phyloP scores from a whole-genome alignment of 2,329 filamentous ascomycete species.

The Colletotrichum abscissum region DNA sequence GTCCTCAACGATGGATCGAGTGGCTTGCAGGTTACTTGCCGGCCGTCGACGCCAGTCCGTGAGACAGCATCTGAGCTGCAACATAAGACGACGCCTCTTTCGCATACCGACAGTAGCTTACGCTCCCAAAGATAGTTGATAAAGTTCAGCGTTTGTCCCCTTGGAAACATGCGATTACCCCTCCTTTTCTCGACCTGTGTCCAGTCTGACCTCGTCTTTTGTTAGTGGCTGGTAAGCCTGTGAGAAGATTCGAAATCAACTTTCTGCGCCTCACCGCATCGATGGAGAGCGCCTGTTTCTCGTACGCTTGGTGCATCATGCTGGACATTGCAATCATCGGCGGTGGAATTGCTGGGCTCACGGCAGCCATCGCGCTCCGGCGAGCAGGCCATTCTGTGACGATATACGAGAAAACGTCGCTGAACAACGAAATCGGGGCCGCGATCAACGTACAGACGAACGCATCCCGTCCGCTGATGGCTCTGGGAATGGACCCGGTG shows the following conservation, averaged over 20 bases:
- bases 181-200: not conserved
- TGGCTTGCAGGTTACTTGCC: not conserved
- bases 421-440: slow-evolving; percentile 51
- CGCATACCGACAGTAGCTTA: not conserved
- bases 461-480: slow-evolving; percentile 46
- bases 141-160: not conserved
- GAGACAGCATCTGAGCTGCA: not conserved
- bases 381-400: slow-evolving; percentile 47
- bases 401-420: slow-evolving; percentile 50
- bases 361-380: slow-evolving; percentile 46
- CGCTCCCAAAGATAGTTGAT: not conserved
- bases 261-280: not conserved
- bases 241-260: not conserved
- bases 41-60: not conserved
- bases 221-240: not conserved
- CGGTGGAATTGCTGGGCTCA: slow-evolving; percentile 51
- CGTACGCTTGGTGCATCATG: not conserved
- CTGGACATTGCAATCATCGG: slow-evolving; percentile 44
- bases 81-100: not conserved
- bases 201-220: not conserved
- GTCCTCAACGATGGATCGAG: not conserved
- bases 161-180: not conserved
- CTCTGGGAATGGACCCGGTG: slow-evolving; percentile 49
- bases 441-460: slow-evolving; percentile 54
- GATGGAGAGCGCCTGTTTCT: not conserved